These are phyloP conservation scores for Taphrina sp. DNA, from an alignment of 1,139 yeast genomes.

Conservation along the genomic window DNA sequence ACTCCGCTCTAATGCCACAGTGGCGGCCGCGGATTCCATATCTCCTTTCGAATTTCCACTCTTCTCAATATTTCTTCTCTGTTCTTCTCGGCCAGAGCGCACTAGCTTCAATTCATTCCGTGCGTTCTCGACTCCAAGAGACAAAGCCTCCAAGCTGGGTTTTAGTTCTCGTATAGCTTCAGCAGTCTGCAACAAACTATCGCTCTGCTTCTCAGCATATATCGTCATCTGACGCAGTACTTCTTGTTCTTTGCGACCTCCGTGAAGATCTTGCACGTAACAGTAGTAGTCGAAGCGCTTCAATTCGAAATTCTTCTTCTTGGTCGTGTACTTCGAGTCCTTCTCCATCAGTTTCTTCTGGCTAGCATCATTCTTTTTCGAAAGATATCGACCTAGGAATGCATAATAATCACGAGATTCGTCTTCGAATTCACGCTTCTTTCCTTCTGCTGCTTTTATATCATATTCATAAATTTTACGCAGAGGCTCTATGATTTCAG, in stretches of 20 bases:
- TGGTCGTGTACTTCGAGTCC: conserved; percentile 61
- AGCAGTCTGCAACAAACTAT: conserved; percentile 40
- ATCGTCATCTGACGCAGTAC: conserved; percentile 46
- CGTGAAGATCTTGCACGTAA: conserved; percentile 59
- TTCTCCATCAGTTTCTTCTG: conserved; percentile 48
- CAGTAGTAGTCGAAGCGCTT: conserved; percentile 70
- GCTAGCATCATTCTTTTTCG: conserved; percentile 57
- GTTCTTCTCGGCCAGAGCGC: conserved; percentile 48
- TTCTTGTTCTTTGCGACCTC: conserved; percentile 51
- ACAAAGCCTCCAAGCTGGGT: conserved; percentile 41
- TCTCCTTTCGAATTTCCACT: conserved; percentile 25
- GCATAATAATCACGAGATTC: conserved; percentile 71
- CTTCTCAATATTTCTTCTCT: conserved; percentile 43
- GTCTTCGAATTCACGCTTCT: conserved; percentile 63
- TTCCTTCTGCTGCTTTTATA: conserved; percentile 47
- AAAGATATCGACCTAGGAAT: conserved; percentile 67
- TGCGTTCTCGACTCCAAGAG: conserved; percentile 33
- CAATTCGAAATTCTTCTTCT: conserved; percentile 63
- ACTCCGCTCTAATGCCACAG: background rate
- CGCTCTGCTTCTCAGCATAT: conserved; percentile 45
- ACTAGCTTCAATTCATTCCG: conserved; percentile 47
- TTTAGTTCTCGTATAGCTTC: conserved; percentile 40
- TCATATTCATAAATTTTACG: conserved; percentile 48
- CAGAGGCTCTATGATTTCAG: conserved; percentile 47
- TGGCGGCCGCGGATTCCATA: conserved; percentile 14